A percentile compares a stretch with the other conserved stretches of the same genome.
phyloP scores from a whole-genome alignment of 768 basidiomycete species.

The Rhizopogon roseolus region DNA sequence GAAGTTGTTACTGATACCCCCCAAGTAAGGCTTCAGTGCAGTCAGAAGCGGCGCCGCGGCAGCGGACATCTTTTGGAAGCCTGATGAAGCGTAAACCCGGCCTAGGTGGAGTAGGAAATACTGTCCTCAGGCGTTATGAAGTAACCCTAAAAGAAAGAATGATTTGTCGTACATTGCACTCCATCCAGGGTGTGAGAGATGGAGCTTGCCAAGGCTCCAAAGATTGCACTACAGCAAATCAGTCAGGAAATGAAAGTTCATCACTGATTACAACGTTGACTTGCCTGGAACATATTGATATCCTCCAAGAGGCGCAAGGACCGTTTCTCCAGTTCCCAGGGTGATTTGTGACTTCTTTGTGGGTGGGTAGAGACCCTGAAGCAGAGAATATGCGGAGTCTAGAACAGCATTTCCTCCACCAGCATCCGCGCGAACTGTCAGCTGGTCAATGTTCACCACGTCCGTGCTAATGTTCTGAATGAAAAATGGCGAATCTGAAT shows the following conservation, averaged over 20 bases:
- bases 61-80: conserved; percentile 53
- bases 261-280: not conserved
- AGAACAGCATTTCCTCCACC: conserved; percentile 74
- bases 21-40: conserved; percentile 55
- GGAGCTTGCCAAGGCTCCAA: conserved; percentile 52
- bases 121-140: not conserved
- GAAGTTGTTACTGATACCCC: conserved; percentile 52
- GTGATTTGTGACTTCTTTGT: conserved; percentile 56
- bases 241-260: not conserved
- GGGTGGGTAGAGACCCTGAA: conserved; percentile 80
- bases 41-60: conserved; percentile 57
- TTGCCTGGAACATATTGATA: conserved; percentile 68
- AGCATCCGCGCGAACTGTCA: conserved; percentile 68
- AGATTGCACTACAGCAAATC: not conserved
- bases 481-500: conserved; percentile 52
- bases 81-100: conserved; percentile 47
- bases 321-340: conserved; percentile 64
- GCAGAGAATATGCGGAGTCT: conserved; percentile 72
- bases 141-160: not conserved
- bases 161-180: conserved; percentile 35
- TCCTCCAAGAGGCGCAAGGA: conserved; percentile 64
- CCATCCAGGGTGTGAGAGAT: conserved; percentile 69
- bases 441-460: conserved; percentile 59
- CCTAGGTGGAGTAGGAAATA: conserved; percentile 1
- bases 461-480: conserved; percentile 59